Base-by-base conservation (phyloP, 2,329 filamentous ascomycete species). In the Hymenoscyphus albidus region DNA sequence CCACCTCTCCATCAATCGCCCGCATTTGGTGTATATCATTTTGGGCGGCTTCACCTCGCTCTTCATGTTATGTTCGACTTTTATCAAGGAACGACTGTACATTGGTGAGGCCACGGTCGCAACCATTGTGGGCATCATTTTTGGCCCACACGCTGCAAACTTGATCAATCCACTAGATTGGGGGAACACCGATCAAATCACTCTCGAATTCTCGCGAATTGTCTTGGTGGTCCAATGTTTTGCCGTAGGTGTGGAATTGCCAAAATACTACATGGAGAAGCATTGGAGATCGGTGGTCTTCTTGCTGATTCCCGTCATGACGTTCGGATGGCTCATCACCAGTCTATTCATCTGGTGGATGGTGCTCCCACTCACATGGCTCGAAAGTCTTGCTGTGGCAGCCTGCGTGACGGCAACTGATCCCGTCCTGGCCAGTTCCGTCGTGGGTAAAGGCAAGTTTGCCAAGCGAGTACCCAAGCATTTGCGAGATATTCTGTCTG, bases 371-470 rank as follows among this genome's bases (percentile, higher is more conserved):
- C 81, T 98, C 71, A 88, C 85, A 74, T 99, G 93, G 93, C 85
- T 99, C 54, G 92, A 98, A 76, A 91, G 91, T 75, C 84, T 99
- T 63, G 88, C 90, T 40, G 84, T 93, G 68, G 90, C 95, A 18
- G 95, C 95, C 65, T 99, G 95, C 76, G 93, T 99, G 62, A 99
- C 95, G 2, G 95, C 95, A 58, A 99, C 95, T 4, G 95, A 99
- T 79, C 95, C 95, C 63, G 95, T 99, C 70, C 81, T 99, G 74
- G 95, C 95, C 35, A 98, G 95, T 14, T 99, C 95, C 16, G 95
- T 99, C 62, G 95, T 99, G 61, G 95, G 95, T 76, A 99, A 98
- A 80, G 95, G 95, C 73, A 99, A 99, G 78, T 99, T 99, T 74
- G 94, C 95, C 42, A 97, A 97, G 80, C 88, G 95, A 68, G 93